Base-by-base conservation (phyloP, 1,284 basidiomycete genomes). In the Pyrrhoderma noxium region DNA sequence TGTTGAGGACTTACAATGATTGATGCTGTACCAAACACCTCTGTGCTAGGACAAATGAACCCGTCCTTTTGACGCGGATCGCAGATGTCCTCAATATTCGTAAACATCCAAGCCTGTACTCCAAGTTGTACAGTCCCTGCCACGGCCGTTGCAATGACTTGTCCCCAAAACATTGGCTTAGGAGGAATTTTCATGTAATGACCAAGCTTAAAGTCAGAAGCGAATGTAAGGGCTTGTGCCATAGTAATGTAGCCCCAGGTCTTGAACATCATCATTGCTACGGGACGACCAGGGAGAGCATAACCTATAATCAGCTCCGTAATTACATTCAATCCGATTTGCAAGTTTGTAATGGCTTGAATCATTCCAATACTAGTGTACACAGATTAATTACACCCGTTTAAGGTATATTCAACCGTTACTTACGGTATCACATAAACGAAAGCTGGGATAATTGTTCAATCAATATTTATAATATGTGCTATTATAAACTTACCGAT, bases 241-340 rank as follows among this genome's bases (percentile, higher is more conserved):
- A 64, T 62, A 16, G 59, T 68, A 23, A 59, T 56, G 35, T 65
- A 69, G 4, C 42, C 42, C 22, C 31, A 52, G 23, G 19, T 49
- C 16, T 76, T 74, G 59, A 67, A 69, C 62, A 67, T 63, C 67
- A 70, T 70, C 58, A 69, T 67, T 0, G 64, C 60, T 41, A 67
- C 59, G 0, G 68, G 65, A 16, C 63, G 62, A 8, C 70, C 70
- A 0, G 68, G 65, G 7, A 65, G 57, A 19, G 64, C 56, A 53
- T 63, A 63, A 8, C 68, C 75, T 19, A 75, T 67, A 51, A 77
- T 67, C 36, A 79, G 64, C 57, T 77, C 75, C 14, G 75, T 68
- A 35, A 74, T 67, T 1, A 74, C 67, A 53, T 72, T 71, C 11
- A 74, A 58, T 13, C 67, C 67, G 35, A 74, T 62, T 46, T 71